Evolutionary conservation across 352 stramenopile genomes (phyloP).

Genomic region (Pelagophyceae sp.): DNA sequence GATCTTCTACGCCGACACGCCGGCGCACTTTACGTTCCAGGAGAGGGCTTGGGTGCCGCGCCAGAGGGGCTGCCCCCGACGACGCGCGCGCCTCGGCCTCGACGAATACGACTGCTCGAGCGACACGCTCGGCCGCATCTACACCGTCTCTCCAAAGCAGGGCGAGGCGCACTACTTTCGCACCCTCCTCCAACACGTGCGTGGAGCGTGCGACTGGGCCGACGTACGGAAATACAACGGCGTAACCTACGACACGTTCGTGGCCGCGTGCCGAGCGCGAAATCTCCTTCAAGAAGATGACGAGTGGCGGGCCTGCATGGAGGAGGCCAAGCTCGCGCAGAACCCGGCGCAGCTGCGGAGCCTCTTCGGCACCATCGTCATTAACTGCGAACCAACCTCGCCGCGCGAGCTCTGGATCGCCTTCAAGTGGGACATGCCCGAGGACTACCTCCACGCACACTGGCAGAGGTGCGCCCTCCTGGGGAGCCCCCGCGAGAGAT

Average conservation of each 20-base stretch:
- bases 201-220: not conserved
- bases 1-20: not conserved
- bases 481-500: too few relatives aligned
- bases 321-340: not conserved
- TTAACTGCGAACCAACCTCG: not conserved
- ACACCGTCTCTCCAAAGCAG: not conserved
- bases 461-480: too few relatives aligned
- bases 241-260: not conserved
- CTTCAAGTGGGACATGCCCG: not conserved
- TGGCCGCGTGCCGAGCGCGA: not conserved
- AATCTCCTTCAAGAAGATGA: not conserved
- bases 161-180: not conserved
- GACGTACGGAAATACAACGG: not conserved
- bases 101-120: not conserved
- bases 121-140: not conserved
- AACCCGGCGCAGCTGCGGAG: not conserved
- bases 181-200: not conserved
- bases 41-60: not conserved
- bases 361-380: not conserved
- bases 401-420: not conserved
- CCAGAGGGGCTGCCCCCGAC: not conserved
- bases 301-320: not conserved
- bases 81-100: not conserved
- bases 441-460: not conserved
- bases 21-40: not conserved